These are phyloP conservation scores for Candida nitratophila DNA, from an alignment of 805 yeast genomes.

Conservation along the genomic window DNA sequence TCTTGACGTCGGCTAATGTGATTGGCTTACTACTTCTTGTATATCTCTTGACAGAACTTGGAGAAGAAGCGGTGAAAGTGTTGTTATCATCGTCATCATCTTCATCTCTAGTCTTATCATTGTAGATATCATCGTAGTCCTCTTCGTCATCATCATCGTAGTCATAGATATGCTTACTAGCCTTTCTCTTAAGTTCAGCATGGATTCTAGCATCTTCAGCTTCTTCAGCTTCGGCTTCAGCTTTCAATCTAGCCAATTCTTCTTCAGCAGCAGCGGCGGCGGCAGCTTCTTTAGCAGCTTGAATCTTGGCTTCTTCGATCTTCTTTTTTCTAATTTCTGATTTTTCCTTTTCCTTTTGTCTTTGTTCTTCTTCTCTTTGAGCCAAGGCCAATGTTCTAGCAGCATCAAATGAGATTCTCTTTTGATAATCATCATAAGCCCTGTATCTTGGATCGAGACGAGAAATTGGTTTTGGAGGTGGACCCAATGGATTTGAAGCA, in stretches of 20 bases:
- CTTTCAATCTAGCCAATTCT: background rate
- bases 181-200: background rate
- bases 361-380: slow-evolving; percentile 21
- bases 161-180: background rate
- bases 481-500: slow-evolving; percentile 14
- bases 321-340: slow-evolving; percentile 5
- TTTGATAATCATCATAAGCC: slow-evolving; percentile 39
- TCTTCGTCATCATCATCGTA: background rate
- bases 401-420: slow-evolving; percentile 36
- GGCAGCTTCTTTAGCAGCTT: slow-evolving; percentile 3
- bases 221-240: slow-evolving; percentile 4
- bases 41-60: slow-evolving; percentile 4
- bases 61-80: background rate
- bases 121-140: background rate
- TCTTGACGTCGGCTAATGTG: slow-evolving; percentile 52
- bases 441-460: slow-evolving; percentile 50
- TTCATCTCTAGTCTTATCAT: background rate
- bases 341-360: slow-evolving; percentile 13
- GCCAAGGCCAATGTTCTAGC: slow-evolving; percentile 23
- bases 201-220: slow-evolving; percentile 7
- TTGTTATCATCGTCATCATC: background rate
- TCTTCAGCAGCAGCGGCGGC: slow-evolving; percentile 14
- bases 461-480: slow-evolving; percentile 50
- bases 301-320: slow-evolving; percentile 2
- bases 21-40: slow-evolving; percentile 35